Conservation (phyloP, 768 basidiomycete genomes). For the Leccinum subgranulosum region DNA sequence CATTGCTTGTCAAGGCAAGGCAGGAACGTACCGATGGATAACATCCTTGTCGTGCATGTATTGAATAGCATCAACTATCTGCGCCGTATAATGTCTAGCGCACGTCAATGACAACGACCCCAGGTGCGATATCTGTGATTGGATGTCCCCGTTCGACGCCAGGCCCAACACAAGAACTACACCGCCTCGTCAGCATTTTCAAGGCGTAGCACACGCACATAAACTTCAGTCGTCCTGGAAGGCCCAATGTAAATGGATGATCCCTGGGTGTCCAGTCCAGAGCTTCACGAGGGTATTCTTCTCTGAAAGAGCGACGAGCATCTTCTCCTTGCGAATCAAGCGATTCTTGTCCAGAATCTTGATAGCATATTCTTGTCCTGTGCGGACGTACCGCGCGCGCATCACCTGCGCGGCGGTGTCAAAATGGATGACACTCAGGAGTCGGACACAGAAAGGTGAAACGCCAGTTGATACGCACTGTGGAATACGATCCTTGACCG, state of each 20-base stretch:
- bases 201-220: constrained; percentile 56
- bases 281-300: constrained; percentile 71
- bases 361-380: constrained; percentile 67
- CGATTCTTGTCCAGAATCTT: constrained; percentile 85
- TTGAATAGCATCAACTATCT: constrained; percentile 82
- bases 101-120: constrained; percentile 83
- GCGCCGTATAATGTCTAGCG: constrained; percentile 82
- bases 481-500: constrained; percentile 84
- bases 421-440: neutral
- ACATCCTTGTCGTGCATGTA: constrained; percentile 91
- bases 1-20: constrained; percentile 3
- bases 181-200: constrained; percentile 6
- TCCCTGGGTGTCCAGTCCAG: constrained; percentile 69
- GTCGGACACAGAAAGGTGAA: constrained; percentile 7
- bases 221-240: constrained; percentile 84
- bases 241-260: constrained; percentile 77
- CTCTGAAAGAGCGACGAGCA: constrained; percentile 74
- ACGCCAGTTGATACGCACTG: constrained; percentile 44
- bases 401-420: constrained; percentile 44
- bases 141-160: constrained; percentile 75
- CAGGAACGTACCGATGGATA: constrained; percentile 64
- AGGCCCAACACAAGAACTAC: constrained; percentile 79
- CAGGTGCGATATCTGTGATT: constrained; percentile 63
- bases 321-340: constrained; percentile 74
- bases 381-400: constrained; percentile 48